Percentiles rank a stretch among this genome's conserved stretches.
Conservation (phyloP, 2,329 filamentous ascomycete genomes). For the Hirsutella rhossiliensis region DNA sequence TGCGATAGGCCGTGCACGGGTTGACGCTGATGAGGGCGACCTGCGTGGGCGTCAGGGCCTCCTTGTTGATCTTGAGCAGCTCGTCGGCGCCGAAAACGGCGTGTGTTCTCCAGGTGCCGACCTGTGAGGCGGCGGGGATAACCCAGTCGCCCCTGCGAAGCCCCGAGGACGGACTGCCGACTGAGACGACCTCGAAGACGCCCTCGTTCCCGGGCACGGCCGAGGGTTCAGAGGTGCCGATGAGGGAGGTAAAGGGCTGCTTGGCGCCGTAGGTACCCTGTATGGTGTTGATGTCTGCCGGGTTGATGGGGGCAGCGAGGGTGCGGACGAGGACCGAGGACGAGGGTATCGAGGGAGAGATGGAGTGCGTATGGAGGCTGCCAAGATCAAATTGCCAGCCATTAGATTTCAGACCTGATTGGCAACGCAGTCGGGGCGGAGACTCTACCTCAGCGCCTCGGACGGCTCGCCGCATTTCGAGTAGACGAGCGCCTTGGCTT, state of each 20-base stretch:
- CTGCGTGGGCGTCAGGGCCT: slow-evolving; percentile 62
- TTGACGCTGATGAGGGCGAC: slow-evolving; percentile 86
- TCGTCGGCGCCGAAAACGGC: slow-evolving; percentile 47
- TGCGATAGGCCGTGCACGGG: slow-evolving; percentile 86
- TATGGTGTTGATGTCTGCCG: slow-evolving; percentile 94
- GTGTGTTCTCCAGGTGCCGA: slow-evolving; percentile 94
- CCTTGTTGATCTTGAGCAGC: slow-evolving; percentile 59
- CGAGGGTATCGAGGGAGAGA: slow-evolving; percentile 58
- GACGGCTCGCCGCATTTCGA: slow-evolving; percentile 62
- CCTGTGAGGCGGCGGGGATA: slow-evolving; percentile 69
- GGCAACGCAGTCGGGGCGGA: not conserved
- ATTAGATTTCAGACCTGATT: not conserved
- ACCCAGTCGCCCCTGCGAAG: slow-evolving; percentile 82
- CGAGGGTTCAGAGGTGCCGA: slow-evolving; percentile 66
- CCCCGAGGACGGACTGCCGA: slow-evolving; percentile 41
- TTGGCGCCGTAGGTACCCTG: slow-evolving; percentile 91
- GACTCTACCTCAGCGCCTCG: slow-evolving; percentile 48
- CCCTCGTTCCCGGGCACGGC: slow-evolving; percentile 85
- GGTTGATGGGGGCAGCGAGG: slow-evolving; percentile 87
- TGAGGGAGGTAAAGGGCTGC: slow-evolving; percentile 60
- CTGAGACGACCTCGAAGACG: slow-evolving; percentile 74
- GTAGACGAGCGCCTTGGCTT: slow-evolving; percentile 73
- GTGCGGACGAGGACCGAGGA: slow-evolving; percentile 65
- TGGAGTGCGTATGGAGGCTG: slow-evolving; percentile 62
- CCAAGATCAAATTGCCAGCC: not conserved